Percentiles rank a stretch among this genome's conserved stretches.
Conservation (phyloP, 352 stramenopile genomes). For the Phytophthora tubulina region DNA sequence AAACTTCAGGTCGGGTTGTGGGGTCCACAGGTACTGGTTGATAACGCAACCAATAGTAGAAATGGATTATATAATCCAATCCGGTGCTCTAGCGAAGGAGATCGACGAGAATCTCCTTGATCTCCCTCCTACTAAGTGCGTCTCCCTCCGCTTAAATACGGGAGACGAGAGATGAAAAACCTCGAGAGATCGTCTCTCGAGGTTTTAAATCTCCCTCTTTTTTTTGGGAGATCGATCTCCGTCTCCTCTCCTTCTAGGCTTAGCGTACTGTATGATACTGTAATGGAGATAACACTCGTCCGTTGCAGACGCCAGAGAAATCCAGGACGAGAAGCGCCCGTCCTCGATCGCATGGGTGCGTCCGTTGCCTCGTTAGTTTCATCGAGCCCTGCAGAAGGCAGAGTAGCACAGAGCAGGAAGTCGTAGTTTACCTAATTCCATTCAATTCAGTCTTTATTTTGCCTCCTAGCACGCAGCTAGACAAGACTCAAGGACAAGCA, state of each 20-base stretch:
- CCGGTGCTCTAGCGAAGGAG: neutral
- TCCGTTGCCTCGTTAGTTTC: neutral
- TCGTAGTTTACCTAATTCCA: neutral
- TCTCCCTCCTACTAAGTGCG: neutral
- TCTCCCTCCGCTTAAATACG: too few species aligned
- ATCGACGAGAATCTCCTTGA: neutral
- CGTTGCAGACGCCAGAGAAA: too few species aligned
- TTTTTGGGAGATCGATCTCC: neutral
- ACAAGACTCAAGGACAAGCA: neutral
- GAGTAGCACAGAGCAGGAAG: neutral
- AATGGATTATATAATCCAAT: neutral
- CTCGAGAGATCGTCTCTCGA: neutral
- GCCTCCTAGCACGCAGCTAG: neutral
- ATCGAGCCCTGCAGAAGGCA: neutral
- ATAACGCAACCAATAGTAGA: neutral
- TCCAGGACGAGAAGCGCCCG: too few species aligned
- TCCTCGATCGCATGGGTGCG: neutral
- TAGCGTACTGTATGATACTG: too few species aligned
- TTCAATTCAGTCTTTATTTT: constrained; percentile 12
- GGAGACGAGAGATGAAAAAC: constrained; percentile 4
- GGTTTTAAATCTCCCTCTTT: constrained; percentile 6
- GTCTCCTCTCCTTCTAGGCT: neutral
- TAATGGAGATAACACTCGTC: too few species aligned
- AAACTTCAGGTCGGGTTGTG: neutral
- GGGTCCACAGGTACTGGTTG: neutral